Evolutionary conservation across 805 yeast genomes (phyloP), one percentile per base, ranked within the genome.

Genomic region (Tanozyma kutaoensis): DNA sequence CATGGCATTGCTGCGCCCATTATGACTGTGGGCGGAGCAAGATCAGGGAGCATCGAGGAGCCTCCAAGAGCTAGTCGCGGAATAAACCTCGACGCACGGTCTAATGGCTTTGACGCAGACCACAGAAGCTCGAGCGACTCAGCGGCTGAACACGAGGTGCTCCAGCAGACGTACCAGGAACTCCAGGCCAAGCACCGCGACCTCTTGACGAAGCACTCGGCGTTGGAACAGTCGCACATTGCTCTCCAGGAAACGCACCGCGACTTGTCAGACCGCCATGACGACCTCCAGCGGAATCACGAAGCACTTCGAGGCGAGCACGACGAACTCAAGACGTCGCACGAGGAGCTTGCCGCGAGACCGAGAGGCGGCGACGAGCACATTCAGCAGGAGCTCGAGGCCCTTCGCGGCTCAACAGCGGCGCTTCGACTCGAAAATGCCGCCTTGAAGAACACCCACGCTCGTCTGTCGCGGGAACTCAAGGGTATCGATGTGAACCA

Each of bases 351-450:
- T 15, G 25, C 20, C 14, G 9, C 8, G 20, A 8, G 8, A 8
- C 10, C 20, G 10, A 17, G 20, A 17, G 20, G 9, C 20, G 10
- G 10, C 20, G 20, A 17, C 20, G 20, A 17, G 8, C 20, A 22
- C 15, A 30, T 36, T 8, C 31, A 28, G 13, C 17, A 25, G 5
- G 59, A 57, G 20, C 29, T 47, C 15, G 56, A 53, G 18, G 27
- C 37, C 8, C 37, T 55, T 29, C 54, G 50, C 25, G 25, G 55
- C 4, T 29, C 43, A 5, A 47, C 43, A 26, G 54, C 62, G 4
- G 44, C 52, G 12, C 47, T 58, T 24, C 42, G 58, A 24, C 44
- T 55, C 25, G 64, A 58, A 28, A 55, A 51, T 28, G 57, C 55
- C 32, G 42, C 56, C 5, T 43, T 58, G 33, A 57, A 55, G 38